These are phyloP conservation scores for Polygonum aviculare DNA, from an alignment of 148 eudicot genomes.

Conservation along the genomic window DNA sequence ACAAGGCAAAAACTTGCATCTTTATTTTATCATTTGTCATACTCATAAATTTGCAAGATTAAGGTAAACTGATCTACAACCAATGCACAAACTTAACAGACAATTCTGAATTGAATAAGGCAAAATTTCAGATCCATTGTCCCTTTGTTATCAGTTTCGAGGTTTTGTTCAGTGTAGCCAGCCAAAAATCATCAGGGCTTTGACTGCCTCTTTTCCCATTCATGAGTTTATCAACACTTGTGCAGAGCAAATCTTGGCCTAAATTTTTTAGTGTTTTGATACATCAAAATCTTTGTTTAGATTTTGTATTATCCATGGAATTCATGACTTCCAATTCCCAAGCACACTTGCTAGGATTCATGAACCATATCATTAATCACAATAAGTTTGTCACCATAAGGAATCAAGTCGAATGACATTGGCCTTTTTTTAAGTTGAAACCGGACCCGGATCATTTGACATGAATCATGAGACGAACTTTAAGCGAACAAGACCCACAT, in stretches of 20 bases:
- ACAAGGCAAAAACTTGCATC: neutral
- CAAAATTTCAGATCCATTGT: constrained; percentile 2
- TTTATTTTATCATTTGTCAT: neutral
- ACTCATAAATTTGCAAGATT: neutral
- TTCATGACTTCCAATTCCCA: neutral
- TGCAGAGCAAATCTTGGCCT: neutral
- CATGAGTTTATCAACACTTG: neutral
- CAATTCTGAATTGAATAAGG: neutral
- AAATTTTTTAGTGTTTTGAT: neutral
- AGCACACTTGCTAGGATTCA: neutral
- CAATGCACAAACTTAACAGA: neutral
- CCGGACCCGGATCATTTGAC: neutral
- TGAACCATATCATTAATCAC: too few relatives aligned
- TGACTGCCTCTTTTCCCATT: constrained; percentile 3
- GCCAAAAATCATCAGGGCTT: constrained; percentile 1
- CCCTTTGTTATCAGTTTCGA: neutral
- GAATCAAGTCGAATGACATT: neutral
- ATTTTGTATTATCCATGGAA: neutral
- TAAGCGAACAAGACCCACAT: constrained; percentile 84
- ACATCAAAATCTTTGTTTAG: neutral
- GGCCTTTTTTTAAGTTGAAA: neutral
- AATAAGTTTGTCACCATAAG: neutral
- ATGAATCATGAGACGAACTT: constrained; percentile 30
- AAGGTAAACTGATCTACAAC: neutral
- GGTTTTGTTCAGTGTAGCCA: neutral